These are phyloP conservation scores for Pelargonium nanum DNA, from an alignment of 345 rosid species.

Conservation along the genomic window DNA sequence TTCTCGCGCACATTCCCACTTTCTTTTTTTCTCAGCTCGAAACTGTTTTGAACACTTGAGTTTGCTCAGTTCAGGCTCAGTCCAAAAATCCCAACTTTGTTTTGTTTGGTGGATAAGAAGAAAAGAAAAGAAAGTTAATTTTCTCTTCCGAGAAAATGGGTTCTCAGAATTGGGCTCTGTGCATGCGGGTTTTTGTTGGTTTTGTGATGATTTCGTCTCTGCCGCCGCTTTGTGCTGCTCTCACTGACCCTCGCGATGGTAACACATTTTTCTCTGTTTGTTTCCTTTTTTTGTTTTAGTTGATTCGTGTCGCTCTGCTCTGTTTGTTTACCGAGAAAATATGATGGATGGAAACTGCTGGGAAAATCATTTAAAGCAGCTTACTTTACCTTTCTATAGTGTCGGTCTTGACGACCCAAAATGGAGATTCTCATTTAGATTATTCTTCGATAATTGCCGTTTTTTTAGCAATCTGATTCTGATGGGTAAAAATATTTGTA, in stretches of 20 bases:
- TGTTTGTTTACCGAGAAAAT: conserved; percentile 13
- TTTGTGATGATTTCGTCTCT: conserved; percentile 27
- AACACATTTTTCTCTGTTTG: conserved; percentile 6
- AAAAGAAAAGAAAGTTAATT: background rate
- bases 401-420: background rate
- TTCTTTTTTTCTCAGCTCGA: too few species aligned
- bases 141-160: conserved; percentile 22
- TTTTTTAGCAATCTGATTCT: background rate
- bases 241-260: conserved; percentile 64
- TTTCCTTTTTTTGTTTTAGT: conserved; percentile 1
- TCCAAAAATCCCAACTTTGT: background rate
- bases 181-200: conserved; percentile 19
- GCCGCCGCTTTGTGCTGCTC: conserved; percentile 36
- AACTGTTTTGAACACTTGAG: background rate
- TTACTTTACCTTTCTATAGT: background rate
- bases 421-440: background rate
- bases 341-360: background rate
- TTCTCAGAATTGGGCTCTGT: conserved; percentile 14
- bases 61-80: background rate
- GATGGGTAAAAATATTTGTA: background rate
- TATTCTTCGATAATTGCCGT: too few species aligned
- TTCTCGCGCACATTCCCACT: background rate
- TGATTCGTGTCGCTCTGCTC: conserved; percentile 2
- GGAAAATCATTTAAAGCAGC: background rate
- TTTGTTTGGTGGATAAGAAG: background rate